phyloP scores from a whole-genome alignment of 2,329 filamentous ascomycete genomes.

The Pestalotiopsis fici region DNA sequence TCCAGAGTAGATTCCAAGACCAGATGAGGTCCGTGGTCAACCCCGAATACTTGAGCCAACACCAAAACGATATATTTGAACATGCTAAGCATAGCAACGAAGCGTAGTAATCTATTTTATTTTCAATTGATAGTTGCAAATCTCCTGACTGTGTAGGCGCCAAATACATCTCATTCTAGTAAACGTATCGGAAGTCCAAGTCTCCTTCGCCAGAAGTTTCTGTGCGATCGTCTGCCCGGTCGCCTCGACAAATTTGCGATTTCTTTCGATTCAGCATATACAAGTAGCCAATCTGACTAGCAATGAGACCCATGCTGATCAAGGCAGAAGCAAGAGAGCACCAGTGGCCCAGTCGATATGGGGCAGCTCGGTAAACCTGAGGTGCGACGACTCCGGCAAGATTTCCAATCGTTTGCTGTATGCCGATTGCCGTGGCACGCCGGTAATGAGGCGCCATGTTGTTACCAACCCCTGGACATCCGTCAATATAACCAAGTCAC shows the following conservation, averaged over 20 bases:
- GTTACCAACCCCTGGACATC: slow-evolving; percentile 37
- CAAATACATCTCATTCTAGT: not conserved
- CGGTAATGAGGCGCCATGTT: slow-evolving; percentile 68
- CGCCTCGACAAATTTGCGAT: not conserved
- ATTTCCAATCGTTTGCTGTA: slow-evolving; percentile 65
- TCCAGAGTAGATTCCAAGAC: slow-evolving; percentile 23
- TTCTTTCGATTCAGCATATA: not conserved
- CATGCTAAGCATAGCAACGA: not conserved
- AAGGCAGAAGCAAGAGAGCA: slow-evolving; percentile 50
- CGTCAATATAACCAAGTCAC: not conserved
- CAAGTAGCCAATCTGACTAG: not conserved
- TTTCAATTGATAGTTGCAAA: too few species aligned
- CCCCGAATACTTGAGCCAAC: not conserved
- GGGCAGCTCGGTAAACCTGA: slow-evolving; percentile 51
- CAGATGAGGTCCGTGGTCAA: not conserved
- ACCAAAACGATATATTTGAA: not conserved
- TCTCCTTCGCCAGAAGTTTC: not conserved
- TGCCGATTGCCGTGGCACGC: slow-evolving; percentile 60
- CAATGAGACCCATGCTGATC: slow-evolving; percentile 21
- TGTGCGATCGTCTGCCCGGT: not conserved
- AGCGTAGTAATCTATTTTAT: not conserved
- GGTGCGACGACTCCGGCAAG: slow-evolving; percentile 63
- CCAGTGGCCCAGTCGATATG: slow-evolving; percentile 51
- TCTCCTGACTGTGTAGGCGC: not conserved
- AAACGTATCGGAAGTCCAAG: not conserved